Base-by-base conservation (phyloP, 805 yeast species). In the Candida ulmi region DNA sequence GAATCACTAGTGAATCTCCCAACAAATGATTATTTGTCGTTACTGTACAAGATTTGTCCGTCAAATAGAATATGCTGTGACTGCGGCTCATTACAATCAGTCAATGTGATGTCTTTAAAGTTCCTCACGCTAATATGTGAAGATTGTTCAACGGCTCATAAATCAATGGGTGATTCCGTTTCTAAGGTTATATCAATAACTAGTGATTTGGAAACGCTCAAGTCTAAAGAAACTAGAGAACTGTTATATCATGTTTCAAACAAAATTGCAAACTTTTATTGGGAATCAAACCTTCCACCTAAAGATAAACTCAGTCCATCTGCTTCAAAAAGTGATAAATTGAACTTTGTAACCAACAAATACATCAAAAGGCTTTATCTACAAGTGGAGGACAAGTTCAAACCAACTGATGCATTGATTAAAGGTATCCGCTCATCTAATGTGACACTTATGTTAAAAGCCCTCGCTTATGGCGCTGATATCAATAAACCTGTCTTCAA, bases 31-130 rank as follows among this genome's bases (percentile, higher is more conserved):
- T 40, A 50, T 7, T 35, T 51, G 16, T 46, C 43, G 5, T 36
- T 57, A 25, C 65, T 64, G 5, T 43, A 45, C 34, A 42, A 48
- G 1, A 61, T 60, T 4, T 72, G 77, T 30, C 60, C 71, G n/a
- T 72, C 79, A 25, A 90, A 90, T 52, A 50, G 59, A 4, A 44
- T 48, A 2, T 90, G 98, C 61, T 85, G 86, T 12, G 98, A 90
- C 53, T 90, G 98, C 65, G 81, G 82, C 0, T 55, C 78, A 2
- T 52, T 60, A 0, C 76, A 71, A 13, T 63, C 74, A 12, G 95
- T 85, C 13, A 96, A 88, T 48, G 90, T 96, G 96, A 73, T 91
- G 4, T 85, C 96, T 0, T 68, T 87, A 42, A 88, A 84, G 51
- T 60, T 82, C 31, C 61, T 88, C 39, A 78, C 79, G 23, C 76